phyloP scores from a whole-genome alignment of 2,329 filamentous ascomycete genomes.

The Aspergillus jensenii region DNA sequence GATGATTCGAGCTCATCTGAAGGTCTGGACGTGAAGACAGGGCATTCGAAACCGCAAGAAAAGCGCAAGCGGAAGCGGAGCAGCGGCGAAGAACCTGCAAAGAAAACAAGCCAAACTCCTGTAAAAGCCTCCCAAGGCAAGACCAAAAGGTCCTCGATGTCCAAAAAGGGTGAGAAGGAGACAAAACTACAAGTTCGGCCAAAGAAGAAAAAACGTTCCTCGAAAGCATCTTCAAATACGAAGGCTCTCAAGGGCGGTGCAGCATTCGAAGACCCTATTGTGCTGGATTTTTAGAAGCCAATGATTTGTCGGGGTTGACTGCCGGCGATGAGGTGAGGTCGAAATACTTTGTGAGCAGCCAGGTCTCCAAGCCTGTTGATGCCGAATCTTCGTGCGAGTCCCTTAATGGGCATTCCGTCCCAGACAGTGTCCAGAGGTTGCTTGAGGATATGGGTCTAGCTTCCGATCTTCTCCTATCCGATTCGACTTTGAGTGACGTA shows the following conservation, averaged over 20 bases:
- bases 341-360: conserved; percentile 30
- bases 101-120: not conserved
- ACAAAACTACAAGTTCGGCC: not conserved
- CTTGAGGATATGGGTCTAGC: conserved; percentile 15
- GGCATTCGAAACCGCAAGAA: not conserved
- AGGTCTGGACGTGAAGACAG: not conserved
- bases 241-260: not conserved
- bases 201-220: not conserved
- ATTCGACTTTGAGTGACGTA: conserved; percentile 37
- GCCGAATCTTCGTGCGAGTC: not conserved
- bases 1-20: conserved; percentile 8
- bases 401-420: not conserved
- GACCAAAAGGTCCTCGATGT: not conserved
- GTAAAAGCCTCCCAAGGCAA: not conserved
- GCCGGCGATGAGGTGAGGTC: conserved; percentile 42
- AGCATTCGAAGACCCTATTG: not conserved
- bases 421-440: conserved; percentile 16
- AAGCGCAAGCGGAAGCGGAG: conserved; percentile 1
- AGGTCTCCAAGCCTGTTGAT: not conserved
- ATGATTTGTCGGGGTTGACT: conserved; percentile 40
- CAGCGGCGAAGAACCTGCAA: not conserved
- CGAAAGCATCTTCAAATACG: not conserved
- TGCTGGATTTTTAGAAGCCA: conserved; percentile 40
- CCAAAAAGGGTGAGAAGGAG: not conserved
- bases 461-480: conserved; percentile 28